Percentiles rank a stretch among this genome's conserved stretches.
phyloP scores from a whole-genome alignment of 1,139 yeast genomes.

The Meyerozyma guilliermondii region DNA sequence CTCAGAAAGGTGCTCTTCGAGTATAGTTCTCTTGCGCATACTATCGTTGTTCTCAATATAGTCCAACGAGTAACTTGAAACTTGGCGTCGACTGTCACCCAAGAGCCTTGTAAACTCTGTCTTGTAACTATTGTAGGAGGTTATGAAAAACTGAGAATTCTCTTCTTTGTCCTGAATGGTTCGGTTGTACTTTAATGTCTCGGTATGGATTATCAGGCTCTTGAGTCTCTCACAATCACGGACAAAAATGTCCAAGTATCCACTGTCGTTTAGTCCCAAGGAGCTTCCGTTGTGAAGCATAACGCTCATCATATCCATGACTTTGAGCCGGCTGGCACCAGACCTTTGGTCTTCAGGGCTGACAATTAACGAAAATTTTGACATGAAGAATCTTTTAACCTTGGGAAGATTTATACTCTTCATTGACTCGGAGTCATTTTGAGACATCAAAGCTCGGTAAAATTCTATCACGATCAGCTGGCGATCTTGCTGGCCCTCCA shows the following conservation, averaged over 20 bases:
- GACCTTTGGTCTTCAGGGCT: not conserved
- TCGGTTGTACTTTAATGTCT: slow-evolving; percentile 44
- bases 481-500: not conserved
- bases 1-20: slow-evolving; percentile 45
- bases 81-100: slow-evolving; percentile 15
- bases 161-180: slow-evolving; percentile 62
- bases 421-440: slow-evolving; percentile 37
- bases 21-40: slow-evolving; percentile 53
- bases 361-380: slow-evolving; percentile 13
- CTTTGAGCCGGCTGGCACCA: slow-evolving; percentile 14
- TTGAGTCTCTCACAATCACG: slow-evolving; percentile 45
- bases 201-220: slow-evolving; percentile 41
- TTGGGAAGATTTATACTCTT: slow-evolving; percentile 27
- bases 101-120: slow-evolving; percentile 37
- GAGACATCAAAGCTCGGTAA: slow-evolving; percentile 24
- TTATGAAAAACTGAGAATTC: slow-evolving; percentile 45
- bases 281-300: slow-evolving; percentile 37
- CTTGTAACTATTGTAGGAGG: slow-evolving; percentile 43
- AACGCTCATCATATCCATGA: slow-evolving; percentile 30
- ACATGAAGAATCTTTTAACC: slow-evolving; percentile 22
- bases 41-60: slow-evolving; percentile 64
- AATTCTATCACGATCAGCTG: slow-evolving; percentile 22
- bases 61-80: slow-evolving; percentile 46
- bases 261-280: slow-evolving; percentile 32
- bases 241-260: slow-evolving; percentile 34